Percentiles rank a stretch among this genome's conserved stretches.
Conservation (phyloP, 441 rosid species). For the Biscutella laevigata region DNA sequence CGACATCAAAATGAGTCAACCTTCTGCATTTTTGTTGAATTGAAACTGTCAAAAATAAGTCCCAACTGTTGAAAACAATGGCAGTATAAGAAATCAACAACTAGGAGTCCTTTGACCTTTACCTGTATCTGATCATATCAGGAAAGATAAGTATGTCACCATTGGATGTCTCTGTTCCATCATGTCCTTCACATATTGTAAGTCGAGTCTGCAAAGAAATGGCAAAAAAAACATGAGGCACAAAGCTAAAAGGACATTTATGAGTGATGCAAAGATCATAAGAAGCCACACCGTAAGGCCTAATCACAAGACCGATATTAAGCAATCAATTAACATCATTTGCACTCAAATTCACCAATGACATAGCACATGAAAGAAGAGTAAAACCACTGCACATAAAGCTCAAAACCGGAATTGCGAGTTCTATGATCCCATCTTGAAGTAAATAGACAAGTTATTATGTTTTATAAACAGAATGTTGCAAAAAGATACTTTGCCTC, state of each 20-base stretch:
- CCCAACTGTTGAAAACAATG: conserved; percentile 1
- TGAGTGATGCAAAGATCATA: background rate
- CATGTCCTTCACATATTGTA: conserved; percentile 96
- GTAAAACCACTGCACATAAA: too few species aligned
- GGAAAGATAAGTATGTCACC: conserved; percentile 98
- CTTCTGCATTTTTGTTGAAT: conserved; percentile 53
- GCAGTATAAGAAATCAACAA: conserved; percentile 5
- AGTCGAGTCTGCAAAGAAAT: conserved; percentile 53
- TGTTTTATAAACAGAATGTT: background rate
- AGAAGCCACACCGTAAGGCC: background rate
- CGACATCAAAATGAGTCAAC: conserved; percentile 97
- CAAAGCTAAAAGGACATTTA: background rate
- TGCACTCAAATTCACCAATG: background rate
- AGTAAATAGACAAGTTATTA: background rate
- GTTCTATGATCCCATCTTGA: background rate
- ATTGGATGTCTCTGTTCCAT: conserved; percentile 93
- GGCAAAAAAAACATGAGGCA: background rate
- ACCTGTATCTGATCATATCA: conserved; percentile 98
- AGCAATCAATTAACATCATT: background rate
- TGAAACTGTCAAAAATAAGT: conserved; percentile 18
- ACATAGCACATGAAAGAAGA: too few species aligned
- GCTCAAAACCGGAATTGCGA: background rate
- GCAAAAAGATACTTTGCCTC: conserved; percentile 1
- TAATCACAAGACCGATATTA: background rate
- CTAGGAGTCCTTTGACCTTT: background rate